Conservation (phyloP, 768 basidiomycete species). For the Phaeolepiota aurea region DNA sequence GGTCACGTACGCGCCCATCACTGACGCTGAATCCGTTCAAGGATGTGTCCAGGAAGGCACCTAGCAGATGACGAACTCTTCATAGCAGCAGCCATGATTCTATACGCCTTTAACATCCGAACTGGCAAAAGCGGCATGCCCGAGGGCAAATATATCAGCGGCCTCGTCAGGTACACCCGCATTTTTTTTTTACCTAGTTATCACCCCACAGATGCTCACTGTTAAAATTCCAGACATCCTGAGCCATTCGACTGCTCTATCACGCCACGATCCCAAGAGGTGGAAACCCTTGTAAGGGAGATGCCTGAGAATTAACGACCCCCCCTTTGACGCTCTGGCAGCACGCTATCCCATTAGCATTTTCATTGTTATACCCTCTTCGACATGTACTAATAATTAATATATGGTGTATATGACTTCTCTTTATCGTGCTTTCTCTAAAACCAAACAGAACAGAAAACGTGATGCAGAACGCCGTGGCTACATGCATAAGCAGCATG, state of each 20-base stretch:
- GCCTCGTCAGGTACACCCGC: background rate
- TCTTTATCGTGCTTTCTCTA: too few species aligned
- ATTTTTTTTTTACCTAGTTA: background rate
- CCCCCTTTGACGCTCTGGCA: too few species aligned
- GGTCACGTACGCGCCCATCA: too few species aligned
- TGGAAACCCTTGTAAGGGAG: background rate
- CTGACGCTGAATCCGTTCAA: background rate
- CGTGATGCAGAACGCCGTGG: too few species aligned
- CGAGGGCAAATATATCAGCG: background rate
- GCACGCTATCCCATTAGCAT: too few species aligned
- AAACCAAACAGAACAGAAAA: too few species aligned
- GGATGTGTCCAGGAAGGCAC: background rate
- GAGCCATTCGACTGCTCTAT: background rate
- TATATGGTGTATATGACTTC: too few species aligned
- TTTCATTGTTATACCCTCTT: too few species aligned
- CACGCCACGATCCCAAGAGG: background rate
- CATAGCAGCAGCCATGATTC: background rate
- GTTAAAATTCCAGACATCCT: background rate
- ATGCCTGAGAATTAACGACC: background rate
- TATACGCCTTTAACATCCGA: background rate
- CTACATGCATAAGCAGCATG: too few species aligned
- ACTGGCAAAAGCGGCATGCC: background rate
- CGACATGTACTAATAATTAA: too few species aligned
- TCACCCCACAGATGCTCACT: too few species aligned
- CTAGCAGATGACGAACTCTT: background rate